Evolutionary conservation across 768 basidiomycete species (phyloP).

Genomic region (Boletus vermiculosoides): DNA sequence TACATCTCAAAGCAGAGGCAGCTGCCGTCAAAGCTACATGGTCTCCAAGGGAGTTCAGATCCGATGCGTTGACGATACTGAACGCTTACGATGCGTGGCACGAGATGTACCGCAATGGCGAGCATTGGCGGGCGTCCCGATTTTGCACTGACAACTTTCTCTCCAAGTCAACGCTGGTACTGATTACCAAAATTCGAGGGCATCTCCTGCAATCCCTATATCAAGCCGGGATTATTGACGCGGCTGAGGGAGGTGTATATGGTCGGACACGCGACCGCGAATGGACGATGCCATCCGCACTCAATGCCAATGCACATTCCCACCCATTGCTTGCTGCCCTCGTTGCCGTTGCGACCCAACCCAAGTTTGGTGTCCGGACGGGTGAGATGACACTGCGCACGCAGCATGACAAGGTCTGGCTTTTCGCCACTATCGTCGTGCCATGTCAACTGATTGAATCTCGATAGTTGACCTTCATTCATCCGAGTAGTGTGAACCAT

Average conservation of each 20-base stretch:
- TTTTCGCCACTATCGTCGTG: slow-evolving; percentile 2
- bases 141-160: slow-evolving; percentile 89
- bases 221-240: slow-evolving; percentile 76
- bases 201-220: slow-evolving; percentile 78
- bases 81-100: slow-evolving; percentile 84
- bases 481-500: slow-evolving; percentile 84
- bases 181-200: slow-evolving; percentile 76
- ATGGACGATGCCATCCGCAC: slow-evolving; percentile 54
- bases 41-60: slow-evolving; percentile 76
- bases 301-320: slow-evolving; percentile 73
- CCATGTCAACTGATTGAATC: slow-evolving; percentile 8
- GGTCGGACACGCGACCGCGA: slow-evolving; percentile 33
- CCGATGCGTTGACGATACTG: slow-evolving; percentile 78
- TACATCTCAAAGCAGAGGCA: slow-evolving; percentile 71
- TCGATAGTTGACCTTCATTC: slow-evolving; percentile 68
- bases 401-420: slow-evolving; percentile 74
- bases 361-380: slow-evolving; percentile 83
- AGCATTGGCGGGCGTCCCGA: slow-evolving; percentile 62
- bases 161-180: slow-evolving; percentile 76
- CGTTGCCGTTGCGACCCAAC: slow-evolving; percentile 82
- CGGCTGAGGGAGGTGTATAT: slow-evolving; percentile 64
- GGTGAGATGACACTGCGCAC: slow-evolving; percentile 71
- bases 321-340: slow-evolving; percentile 77
- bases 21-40: slow-evolving; percentile 72
- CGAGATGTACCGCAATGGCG: slow-evolving; percentile 61